These are phyloP conservation scores for Saussurea involucrata DNA, from an alignment of 129 eudicot species.

Conservation along the genomic window DNA sequence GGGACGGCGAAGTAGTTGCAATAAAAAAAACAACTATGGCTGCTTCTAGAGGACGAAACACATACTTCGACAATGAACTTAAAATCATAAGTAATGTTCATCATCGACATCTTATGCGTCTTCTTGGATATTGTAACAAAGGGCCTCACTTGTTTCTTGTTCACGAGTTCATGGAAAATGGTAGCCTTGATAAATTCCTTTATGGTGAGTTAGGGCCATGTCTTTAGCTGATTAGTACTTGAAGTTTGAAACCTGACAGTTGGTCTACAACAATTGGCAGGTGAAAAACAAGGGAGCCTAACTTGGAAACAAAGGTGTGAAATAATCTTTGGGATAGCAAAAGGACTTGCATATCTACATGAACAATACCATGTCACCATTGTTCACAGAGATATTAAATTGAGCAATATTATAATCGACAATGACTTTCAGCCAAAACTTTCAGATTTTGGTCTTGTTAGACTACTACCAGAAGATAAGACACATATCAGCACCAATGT, in stretches of 20 bases:
- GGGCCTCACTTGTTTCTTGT: conserved; percentile 33
- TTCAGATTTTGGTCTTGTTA: conserved; percentile 38
- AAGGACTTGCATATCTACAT: conserved; percentile 53
- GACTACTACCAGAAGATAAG: conserved; percentile 30
- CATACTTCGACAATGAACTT: conserved; percentile 20
- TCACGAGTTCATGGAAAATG: conserved; percentile 39
- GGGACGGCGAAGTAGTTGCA: conserved; percentile 33
- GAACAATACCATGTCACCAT: conserved; percentile 36
- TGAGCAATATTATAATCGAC: conserved; percentile 47
- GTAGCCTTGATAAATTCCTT: conserved; percentile 36
- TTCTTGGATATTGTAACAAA: conserved; percentile 46
- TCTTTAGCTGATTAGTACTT: not conserved
- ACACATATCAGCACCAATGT: conserved; percentile 37
- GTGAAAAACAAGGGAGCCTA: conserved; percentile 25
- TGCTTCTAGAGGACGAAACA: conserved; percentile 19
- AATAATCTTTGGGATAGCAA: conserved; percentile 44
- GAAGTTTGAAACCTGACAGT: not conserved
- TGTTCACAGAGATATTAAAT: conserved; percentile 47
- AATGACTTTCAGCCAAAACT: conserved; percentile 33
- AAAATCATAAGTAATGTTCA: conserved; percentile 26
- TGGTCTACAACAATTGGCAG: conserved; percentile 3
- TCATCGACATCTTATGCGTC: conserved; percentile 42
- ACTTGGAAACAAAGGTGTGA: conserved; percentile 37
- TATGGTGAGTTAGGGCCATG: conserved; percentile 22
- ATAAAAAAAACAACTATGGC: conserved; percentile 28